A percentile compares a stretch with the other conserved stretches of the same genome.
These are phyloP conservation scores for Leishmania turanica DNA, from an alignment of 208 protist species.

Conservation along the genomic window DNA sequence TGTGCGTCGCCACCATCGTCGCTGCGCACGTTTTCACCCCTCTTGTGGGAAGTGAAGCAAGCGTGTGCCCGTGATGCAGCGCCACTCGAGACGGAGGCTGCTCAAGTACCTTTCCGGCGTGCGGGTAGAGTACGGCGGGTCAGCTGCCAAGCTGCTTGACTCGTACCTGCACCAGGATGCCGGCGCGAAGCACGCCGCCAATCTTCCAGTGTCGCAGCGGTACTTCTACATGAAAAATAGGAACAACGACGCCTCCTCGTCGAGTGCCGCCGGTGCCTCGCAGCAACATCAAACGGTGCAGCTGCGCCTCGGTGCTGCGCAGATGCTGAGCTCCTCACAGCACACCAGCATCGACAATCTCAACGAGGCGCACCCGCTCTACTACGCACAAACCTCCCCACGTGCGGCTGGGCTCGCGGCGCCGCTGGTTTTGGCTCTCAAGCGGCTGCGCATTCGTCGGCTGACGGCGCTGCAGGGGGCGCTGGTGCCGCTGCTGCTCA, in stretches of 20 bases:
- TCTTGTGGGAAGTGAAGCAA: background rate
- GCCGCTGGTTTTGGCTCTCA: slow-evolving; percentile 68
- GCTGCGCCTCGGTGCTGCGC: slow-evolving; percentile 77
- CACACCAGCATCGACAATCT: slow-evolving; percentile 63
- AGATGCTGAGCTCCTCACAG: slow-evolving; percentile 74
- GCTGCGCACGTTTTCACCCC: background rate
- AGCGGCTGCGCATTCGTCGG: slow-evolving; percentile 66
- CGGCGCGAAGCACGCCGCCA: slow-evolving; percentile 50
- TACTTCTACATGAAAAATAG: slow-evolving; percentile 67
- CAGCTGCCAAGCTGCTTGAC: slow-evolving; percentile 60
- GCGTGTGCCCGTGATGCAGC: slow-evolving; percentile 14
- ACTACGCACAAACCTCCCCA: slow-evolving; percentile 75
- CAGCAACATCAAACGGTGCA: slow-evolving; percentile 64
- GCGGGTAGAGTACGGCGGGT: slow-evolving; percentile 50
- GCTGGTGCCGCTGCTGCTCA: slow-evolving; percentile 83
- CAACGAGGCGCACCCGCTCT: slow-evolving; percentile 88
- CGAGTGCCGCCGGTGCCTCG: slow-evolving; percentile 12
- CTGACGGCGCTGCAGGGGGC: slow-evolving; percentile 89
- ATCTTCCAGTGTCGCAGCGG: slow-evolving; percentile 77
- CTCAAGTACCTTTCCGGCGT: slow-evolving; percentile 70
- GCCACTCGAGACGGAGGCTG: background rate
- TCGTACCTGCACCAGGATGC: slow-evolving; percentile 51
- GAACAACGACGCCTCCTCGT: background rate
- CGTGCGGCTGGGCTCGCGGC: slow-evolving; percentile 73
- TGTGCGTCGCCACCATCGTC: background rate